phyloP scores from a whole-genome alignment of 192 early-diverging fungal genomes.

The Geosiphon pyriformis region DNA sequence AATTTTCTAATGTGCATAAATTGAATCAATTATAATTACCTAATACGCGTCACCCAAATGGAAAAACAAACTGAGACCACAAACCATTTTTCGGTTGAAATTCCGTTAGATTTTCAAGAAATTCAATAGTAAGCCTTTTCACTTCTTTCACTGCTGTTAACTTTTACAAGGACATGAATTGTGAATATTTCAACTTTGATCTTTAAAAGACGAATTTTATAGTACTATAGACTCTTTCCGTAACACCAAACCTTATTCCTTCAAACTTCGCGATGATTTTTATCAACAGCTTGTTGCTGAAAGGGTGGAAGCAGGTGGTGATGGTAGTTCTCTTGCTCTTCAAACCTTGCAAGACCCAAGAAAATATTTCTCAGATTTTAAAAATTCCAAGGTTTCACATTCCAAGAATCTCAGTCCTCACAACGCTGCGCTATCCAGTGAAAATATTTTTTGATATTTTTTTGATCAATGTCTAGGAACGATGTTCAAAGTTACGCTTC shows the following conservation, averaged over 20 bases:
- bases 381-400: background rate
- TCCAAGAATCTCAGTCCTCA: background rate
- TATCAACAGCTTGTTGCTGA: background rate
- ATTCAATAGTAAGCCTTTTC: no score
- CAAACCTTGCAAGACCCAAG: background rate
- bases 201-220: background rate
- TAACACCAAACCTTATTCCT: background rate
- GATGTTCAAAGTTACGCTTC: background rate
- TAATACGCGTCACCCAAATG: no score
- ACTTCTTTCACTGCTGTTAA: no score
- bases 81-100: no score
- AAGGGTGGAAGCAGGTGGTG: background rate
- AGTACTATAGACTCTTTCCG: background rate
- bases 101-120: no score
- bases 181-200: conserved; percentile 27
- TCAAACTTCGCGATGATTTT: background rate
- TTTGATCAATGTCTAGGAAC: background rate
- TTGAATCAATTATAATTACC: no score
- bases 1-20: no score
- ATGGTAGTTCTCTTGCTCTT: background rate
- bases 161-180: no score
- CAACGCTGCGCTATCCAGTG: no score
- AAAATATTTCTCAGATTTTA: background rate
- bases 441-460: background rate
- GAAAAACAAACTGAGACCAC: no score